A percentile compares a stretch with the other conserved stretches of the same genome.
Evolutionary conservation across 140 eudicot genomes (phyloP).

Genomic region (Oenanthe javanica): DNA sequence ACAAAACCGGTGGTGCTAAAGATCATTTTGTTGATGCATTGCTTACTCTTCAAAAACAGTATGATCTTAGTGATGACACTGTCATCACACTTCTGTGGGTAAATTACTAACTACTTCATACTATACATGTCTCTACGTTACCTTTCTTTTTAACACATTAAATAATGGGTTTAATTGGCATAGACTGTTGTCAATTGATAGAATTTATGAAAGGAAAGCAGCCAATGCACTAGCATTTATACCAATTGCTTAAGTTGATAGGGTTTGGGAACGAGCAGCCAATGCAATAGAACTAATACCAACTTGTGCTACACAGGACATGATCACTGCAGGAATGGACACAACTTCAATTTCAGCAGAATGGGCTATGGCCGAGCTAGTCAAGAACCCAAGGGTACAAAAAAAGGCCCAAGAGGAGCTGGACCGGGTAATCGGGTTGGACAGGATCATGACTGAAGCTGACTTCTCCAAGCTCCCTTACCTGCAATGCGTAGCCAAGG

Average conservation of each 20-base stretch:
- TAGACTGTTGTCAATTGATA: background rate
- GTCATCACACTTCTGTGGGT: conserved; percentile 86
- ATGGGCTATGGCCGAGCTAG: conserved; percentile 82
- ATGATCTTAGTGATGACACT: conserved; percentile 77
- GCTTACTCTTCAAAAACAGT: conserved; percentile 61
- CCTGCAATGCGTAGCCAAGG: conserved; percentile 65
- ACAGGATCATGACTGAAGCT: conserved; percentile 56
- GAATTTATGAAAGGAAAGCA: background rate
- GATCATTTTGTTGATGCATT: conserved; percentile 86
- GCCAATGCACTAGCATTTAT: background rate
- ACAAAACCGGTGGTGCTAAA: conserved; percentile 58
- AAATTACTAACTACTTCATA: background rate
- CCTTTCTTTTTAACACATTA: background rate
- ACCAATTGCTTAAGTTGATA: background rate
- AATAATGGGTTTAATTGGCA: background rate
- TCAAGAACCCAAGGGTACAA: conserved; percentile 73
- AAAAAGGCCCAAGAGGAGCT: conserved; percentile 82
- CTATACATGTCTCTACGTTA: background rate
- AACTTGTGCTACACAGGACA: conserved; percentile 43
- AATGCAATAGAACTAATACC: background rate
- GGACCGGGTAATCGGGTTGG: conserved; percentile 58
- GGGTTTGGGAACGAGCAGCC: background rate
- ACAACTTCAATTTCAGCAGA: conserved; percentile 69
- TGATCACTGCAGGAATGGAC: conserved; percentile 91
- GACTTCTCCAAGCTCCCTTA: conserved; percentile 78